Base-by-base conservation (phyloP, 805 yeast species). In the Alloascoidea africana region DNA sequence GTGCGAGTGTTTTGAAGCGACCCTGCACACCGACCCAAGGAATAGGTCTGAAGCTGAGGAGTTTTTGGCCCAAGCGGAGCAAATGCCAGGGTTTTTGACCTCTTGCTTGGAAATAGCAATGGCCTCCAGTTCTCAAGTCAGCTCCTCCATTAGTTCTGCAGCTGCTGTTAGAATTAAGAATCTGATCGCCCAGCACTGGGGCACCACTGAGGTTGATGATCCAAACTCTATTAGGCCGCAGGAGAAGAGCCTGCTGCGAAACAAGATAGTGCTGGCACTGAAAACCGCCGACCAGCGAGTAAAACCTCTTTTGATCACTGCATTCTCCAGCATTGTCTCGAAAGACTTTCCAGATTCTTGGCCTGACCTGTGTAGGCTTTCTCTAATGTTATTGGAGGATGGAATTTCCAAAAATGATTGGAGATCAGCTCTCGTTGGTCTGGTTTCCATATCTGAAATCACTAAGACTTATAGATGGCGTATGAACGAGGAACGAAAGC, bases 101-200 rank as follows among this genome's bases (percentile, higher is more conserved):
- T 87, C 89, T 2, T 82, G 94, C 54, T 60, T 89, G 36, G 89
- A 83, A 51, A 77, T 86, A 37, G 64, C 85, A 14, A 53, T 68
- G n/a, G n/a, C n/a, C n/a, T n/a, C n/a, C n/a, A n/a, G 72, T 15
- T 57, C 58, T 4, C 70, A 66, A n/a, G 74, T 68, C 13, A 61
- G 72, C 4, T 55, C 58, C 2, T 68, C 64, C 16, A 64, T 80
- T 36, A 69, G 75, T 46, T 60, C 73, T 36, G 82, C 93, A 8
- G 79, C 93, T 2, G 86, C 91, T 0, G 76, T 89, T 3, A 83
- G 73, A 55, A 72, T 85, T 55, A 87, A 89, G 54, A 87, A 89
- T 55, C 66, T 75, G 39, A 65, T 85, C 15, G 60, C 65, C 13
- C 64, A 70, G 27, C 65, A 70, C 37, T 87, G 96, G 96, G 44